These are phyloP conservation scores for Sisymbrium irio DNA, from an alignment of 345 rosid genomes.

Conservation along the genomic window DNA sequence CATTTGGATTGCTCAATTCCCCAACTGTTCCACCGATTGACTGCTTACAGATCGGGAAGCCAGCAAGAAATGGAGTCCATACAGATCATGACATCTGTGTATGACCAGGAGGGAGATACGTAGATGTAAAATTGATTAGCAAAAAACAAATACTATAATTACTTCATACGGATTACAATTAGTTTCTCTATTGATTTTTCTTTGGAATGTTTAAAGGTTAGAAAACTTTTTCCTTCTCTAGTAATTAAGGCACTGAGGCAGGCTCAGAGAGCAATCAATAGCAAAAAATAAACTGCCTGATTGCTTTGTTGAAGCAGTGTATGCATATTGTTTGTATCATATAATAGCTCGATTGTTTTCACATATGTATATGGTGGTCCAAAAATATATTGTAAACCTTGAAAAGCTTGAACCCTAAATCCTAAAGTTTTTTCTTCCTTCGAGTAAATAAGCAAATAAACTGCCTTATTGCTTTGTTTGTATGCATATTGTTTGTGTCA, in stretches of 20 bases:
- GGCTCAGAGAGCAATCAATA: background rate
- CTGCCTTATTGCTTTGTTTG: no score
- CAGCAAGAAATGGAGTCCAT: conserved; percentile 63
- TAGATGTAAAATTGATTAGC: conserved; percentile 32
- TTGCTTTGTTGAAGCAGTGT: conserved; percentile 7
- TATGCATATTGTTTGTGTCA: no score
- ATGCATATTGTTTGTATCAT: conserved; percentile 16
- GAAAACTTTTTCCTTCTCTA: background rate
- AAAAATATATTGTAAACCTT: background rate
- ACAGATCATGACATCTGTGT: conserved; percentile 59
- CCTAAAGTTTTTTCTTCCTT: no score
- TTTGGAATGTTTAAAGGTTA: background rate
- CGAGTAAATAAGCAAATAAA: no score
- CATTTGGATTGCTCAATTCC: conserved; percentile 72
- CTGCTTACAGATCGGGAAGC: conserved; percentile 87
- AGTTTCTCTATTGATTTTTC: background rate
- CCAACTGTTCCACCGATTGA: conserved; percentile 82
- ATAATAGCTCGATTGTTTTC: background rate
- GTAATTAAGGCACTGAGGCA: conserved; percentile 16
- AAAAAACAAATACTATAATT: background rate
- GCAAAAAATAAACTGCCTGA: background rate
- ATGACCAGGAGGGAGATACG: conserved; percentile 27
- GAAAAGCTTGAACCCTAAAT: no score
- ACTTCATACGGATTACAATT: conserved; percentile 6
- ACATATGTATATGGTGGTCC: background rate